Evolutionary conservation across 169 alveolate genomes (phyloP).

Genomic region (Toxoplasma gondii): DNA sequence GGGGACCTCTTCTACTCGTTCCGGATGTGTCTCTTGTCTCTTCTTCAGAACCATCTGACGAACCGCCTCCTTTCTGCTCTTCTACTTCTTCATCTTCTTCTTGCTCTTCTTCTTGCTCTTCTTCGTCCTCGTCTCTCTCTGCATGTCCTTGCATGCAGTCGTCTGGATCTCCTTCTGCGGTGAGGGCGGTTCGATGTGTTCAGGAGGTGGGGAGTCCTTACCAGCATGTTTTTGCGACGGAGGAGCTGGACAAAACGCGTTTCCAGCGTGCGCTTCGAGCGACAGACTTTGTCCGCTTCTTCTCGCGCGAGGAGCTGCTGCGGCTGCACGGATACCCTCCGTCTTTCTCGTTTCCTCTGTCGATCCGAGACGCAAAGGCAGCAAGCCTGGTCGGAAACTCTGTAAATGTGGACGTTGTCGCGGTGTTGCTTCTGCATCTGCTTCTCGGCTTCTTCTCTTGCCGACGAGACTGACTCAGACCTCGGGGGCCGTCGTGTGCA

Average conservation of each 20-base stretch:
- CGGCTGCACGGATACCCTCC: constrained; percentile 78
- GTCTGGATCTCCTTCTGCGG: too few relatives aligned
- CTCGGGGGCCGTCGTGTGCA: too few relatives aligned
- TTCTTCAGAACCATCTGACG: neutral
- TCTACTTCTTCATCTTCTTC: neutral
- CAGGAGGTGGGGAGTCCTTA: neutral
- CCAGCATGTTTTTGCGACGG: constrained; percentile 10
- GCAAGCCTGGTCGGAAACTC: constrained; percentile 79
- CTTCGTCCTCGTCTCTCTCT: neutral
- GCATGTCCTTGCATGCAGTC: too few relatives aligned
- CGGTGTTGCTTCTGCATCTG: constrained; percentile 74
- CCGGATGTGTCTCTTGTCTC: neutral
- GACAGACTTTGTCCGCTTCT: constrained; percentile 68
- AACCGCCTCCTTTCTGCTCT: neutral
- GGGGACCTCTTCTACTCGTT: constrained; percentile 64
- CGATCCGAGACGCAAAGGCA: constrained; percentile 68
- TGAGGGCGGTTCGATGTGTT: too few relatives aligned
- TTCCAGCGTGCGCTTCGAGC: neutral
- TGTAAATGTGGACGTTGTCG: constrained; percentile 76
- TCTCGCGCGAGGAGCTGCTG: constrained; percentile 78
- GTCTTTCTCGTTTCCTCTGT: constrained; percentile 70
- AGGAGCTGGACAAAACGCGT: neutral
- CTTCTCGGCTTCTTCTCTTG: constrained; percentile 21
- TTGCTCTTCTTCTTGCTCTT: neutral
- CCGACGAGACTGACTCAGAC: neutral